Evolutionary conservation across 495 filamentous ascomycete genomes (phyloP).

Genomic region (Neurospora sp.): DNA sequence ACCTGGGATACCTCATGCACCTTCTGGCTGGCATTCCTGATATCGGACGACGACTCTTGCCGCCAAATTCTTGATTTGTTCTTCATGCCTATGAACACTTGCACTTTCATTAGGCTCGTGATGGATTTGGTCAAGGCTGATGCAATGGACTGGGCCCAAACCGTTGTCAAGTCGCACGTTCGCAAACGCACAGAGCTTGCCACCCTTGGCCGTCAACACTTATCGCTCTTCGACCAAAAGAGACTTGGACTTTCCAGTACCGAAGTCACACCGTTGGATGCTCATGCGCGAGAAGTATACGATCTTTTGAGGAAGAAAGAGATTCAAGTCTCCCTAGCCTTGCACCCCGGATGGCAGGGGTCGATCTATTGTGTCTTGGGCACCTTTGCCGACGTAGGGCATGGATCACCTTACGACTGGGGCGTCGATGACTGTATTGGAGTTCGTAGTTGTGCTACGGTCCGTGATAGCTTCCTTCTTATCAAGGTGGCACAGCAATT

Average conservation of each 20-base stretch:
- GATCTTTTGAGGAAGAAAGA: not conserved
- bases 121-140: not conserved
- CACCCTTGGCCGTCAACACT: not conserved
- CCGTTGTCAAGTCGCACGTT: not conserved
- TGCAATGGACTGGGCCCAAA: not conserved
- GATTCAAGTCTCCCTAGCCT: not conserved
- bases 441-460: not conserved
- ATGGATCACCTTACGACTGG: too few species aligned
- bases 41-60: not conserved
- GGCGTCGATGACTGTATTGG: too few species aligned
- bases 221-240: not conserved
- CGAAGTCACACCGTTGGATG: not conserved
- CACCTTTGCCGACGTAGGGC: not conserved
- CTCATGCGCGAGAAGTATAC: not conserved
- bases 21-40: not conserved
- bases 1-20: not conserved
- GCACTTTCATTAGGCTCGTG: not conserved
- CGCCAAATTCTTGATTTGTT: not conserved
- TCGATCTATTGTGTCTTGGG: not conserved
- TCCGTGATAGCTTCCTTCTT: not conserved
- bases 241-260: not conserved
- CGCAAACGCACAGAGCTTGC: not conserved
- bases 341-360: not conserved
- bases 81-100: not conserved
- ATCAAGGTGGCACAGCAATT: not conserved